Percentiles rank a stretch among this genome's conserved stretches.
phyloP scores from a whole-genome alignment of 2,329 filamentous ascomycete species.

The Achaetomium macrosporum region DNA sequence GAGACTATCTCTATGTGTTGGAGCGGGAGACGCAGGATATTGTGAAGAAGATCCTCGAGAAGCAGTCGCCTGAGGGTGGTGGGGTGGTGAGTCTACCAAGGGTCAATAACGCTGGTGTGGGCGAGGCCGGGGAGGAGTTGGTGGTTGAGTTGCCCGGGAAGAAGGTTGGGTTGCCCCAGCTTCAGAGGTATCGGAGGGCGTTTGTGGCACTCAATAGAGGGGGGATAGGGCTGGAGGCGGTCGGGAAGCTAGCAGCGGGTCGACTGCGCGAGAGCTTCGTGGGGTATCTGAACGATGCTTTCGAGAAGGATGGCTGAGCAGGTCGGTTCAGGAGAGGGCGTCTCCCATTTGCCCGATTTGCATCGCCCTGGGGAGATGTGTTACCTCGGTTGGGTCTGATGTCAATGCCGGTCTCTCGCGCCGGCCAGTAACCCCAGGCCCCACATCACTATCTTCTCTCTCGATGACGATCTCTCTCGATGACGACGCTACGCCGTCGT shows the following conservation, averaged over 20 bases:
- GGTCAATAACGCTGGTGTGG: slow-evolving; percentile 14
- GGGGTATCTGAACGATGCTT: slow-evolving; percentile 59
- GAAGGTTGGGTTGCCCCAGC: slow-evolving; percentile 63
- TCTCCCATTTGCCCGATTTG: too few relatives aligned
- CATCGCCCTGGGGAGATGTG: too few relatives aligned
- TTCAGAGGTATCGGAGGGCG: slow-evolving; percentile 71
- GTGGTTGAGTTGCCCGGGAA: slow-evolving; percentile 60
- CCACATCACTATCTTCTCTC: too few relatives aligned
- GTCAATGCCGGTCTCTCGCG: too few relatives aligned
- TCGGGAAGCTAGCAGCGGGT: slow-evolving; percentile 47
- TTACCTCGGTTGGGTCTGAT: too few relatives aligned
- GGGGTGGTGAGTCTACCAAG: slow-evolving; percentile 42
- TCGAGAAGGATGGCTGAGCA: slow-evolving; percentile 47
- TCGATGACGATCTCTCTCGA: too few relatives aligned
- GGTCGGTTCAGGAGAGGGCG: neutral
- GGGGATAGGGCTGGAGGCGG: slow-evolving; percentile 54
- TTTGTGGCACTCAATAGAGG: slow-evolving; percentile 72
- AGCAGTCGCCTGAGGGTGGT: slow-evolving; percentile 59
- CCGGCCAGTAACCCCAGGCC: too few relatives aligned
- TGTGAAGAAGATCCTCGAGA: slow-evolving; percentile 62
- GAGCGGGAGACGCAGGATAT: slow-evolving; percentile 75
- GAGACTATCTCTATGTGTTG: slow-evolving; percentile 74
- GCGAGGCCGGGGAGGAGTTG: slow-evolving; percentile 40
- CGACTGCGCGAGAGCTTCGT: slow-evolving; percentile 60
- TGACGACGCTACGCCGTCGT: too few relatives aligned